Conservation (phyloP, 805 yeast genomes). For the Candida multigemmis region DNA sequence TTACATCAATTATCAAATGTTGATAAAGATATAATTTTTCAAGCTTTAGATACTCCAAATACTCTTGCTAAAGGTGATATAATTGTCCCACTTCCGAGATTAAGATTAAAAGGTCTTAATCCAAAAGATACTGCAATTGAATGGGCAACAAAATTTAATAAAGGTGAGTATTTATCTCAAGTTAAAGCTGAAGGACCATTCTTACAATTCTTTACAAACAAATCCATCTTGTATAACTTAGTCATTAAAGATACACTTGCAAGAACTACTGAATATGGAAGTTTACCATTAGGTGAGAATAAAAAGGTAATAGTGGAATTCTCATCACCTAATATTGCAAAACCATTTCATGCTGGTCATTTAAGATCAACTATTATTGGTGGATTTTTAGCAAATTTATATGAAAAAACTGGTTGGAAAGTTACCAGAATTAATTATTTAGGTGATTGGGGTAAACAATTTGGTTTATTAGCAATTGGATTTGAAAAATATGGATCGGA, state of each 20-base stretch:
- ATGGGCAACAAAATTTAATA: constrained; percentile 73
- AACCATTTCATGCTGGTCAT: constrained; percentile 99
- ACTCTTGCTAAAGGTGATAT: constrained; percentile 89
- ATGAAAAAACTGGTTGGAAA: constrained; percentile 88
- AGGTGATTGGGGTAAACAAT: constrained; percentile 99
- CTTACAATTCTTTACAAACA: constrained; percentile 78
- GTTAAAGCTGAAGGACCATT: constrained; percentile 86
- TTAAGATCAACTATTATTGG: constrained; percentile 97
- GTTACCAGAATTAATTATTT: constrained; percentile 87
- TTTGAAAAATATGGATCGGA: constrained; percentile 79
- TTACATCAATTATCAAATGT: constrained; percentile 68
- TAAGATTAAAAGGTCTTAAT: constrained; percentile 70
- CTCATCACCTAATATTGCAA: constrained; percentile 97
- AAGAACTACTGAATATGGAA: constrained; percentile 59
- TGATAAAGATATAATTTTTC: constrained; percentile 57
- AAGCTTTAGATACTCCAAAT: constrained; percentile 82
- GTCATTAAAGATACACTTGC: constrained; percentile 63
- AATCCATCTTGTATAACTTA: constrained; percentile 53
- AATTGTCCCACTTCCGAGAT: constrained; percentile 84
- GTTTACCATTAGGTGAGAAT: constrained; percentile 64
- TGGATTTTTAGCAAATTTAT: constrained; percentile 83
- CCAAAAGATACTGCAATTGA: constrained; percentile 63
- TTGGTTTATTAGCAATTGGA: constrained; percentile 92
- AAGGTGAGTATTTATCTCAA: constrained; percentile 55
- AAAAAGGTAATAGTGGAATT: constrained; percentile 78